Conservation (phyloP, 257 asterid species). For the Gentiana straminea region DNA sequence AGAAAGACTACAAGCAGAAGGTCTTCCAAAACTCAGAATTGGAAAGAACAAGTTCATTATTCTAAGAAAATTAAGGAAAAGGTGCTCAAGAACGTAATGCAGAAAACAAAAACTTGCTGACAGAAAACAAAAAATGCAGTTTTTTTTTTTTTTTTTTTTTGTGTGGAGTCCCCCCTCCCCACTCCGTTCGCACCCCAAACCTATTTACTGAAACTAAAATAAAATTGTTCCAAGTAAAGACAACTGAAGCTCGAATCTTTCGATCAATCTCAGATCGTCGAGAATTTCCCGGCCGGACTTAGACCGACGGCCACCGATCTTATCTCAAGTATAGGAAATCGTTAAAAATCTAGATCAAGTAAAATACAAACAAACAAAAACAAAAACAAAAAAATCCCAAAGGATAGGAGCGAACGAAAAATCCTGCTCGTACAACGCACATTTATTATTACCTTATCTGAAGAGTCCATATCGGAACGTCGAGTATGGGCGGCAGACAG, state of each 20-base stretch:
- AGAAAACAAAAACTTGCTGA: neutral
- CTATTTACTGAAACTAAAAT: slow-evolving; percentile 7
- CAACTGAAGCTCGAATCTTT: slow-evolving; percentile 2
- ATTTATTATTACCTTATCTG: slow-evolving; percentile 39
- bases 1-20: no score
- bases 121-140: neutral
- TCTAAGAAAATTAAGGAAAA: no score
- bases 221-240: slow-evolving; percentile 7
- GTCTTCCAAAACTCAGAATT: no score
- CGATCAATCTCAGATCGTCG: slow-evolving; percentile 24
- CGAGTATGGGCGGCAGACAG: slow-evolving; percentile 31
- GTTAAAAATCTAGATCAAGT: slow-evolving; percentile 26
- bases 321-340: slow-evolving; percentile 4
- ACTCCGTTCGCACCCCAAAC: no score
- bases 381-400: neutral
- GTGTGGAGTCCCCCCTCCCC: neutral
- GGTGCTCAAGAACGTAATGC: neutral
- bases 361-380: neutral
- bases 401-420: neutral
- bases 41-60: no score
- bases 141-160: slow-evolving; percentile 1
- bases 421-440: neutral
- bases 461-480: slow-evolving; percentile 36
- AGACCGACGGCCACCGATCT: slow-evolving; percentile 13
- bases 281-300: slow-evolving; percentile 14